Evolutionary conservation across 768 basidiomycete species (phyloP).

Genomic region (Hypsizygus marmoreus): DNA sequence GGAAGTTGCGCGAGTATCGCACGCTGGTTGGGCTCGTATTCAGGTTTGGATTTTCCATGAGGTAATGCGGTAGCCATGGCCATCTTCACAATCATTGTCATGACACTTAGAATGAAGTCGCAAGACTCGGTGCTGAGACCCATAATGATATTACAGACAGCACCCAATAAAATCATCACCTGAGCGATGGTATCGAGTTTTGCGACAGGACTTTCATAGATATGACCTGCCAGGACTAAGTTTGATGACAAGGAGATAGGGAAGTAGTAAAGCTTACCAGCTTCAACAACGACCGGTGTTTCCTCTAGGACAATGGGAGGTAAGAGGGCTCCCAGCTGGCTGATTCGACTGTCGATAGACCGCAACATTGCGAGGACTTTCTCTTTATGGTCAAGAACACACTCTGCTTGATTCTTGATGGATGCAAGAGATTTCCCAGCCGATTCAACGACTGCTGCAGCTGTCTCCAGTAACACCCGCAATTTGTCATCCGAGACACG

Average conservation of each 20-base stretch:
- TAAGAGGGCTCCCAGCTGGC: too few species aligned
- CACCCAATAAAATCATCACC: background rate
- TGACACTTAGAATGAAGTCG: too few species aligned
- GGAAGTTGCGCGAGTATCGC: constrained; percentile 16
- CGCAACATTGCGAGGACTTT: background rate
- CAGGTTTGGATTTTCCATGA: background rate
- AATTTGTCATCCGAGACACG: background rate
- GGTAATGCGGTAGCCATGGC: background rate
- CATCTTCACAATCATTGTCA: too few species aligned
- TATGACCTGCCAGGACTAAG: background rate
- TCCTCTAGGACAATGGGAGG: too few species aligned
- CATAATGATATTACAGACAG: too few species aligned
- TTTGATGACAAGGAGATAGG: background rate
- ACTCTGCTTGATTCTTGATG: background rate
- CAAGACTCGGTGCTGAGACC: too few species aligned
- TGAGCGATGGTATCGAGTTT: constrained; percentile 2
- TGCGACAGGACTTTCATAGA: background rate
- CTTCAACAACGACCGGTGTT: too few species aligned
- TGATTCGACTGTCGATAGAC: background rate
- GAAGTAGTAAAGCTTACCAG: background rate
- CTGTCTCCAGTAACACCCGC: background rate
- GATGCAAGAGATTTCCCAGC: background rate
- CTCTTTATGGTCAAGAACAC: background rate
- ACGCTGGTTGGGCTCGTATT: background rate
- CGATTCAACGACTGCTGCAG: background rate